Evolutionary conservation across 2,329 filamentous ascomycete species (phyloP).

Genomic region (Fusarium sulawesiense): DNA sequence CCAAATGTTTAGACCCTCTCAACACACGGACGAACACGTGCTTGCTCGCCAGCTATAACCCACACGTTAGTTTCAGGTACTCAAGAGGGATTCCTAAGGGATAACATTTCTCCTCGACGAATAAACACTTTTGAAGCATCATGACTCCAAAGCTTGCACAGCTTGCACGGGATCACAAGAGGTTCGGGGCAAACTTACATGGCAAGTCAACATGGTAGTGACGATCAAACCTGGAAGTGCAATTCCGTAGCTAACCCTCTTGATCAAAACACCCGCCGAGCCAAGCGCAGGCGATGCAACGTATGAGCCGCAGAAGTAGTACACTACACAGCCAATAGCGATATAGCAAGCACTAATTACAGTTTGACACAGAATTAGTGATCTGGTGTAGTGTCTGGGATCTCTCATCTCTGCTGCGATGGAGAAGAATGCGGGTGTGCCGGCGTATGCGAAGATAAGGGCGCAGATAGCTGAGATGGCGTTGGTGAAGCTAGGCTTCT

Average conservation of each 20-base stretch:
- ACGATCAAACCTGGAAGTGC: slow-evolving; percentile 48
- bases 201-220: slow-evolving; percentile 43
- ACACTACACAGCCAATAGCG: slow-evolving; percentile 54
- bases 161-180: neutral
- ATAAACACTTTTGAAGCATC: neutral
- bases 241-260: slow-evolving; percentile 58
- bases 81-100: rapidly evolving
- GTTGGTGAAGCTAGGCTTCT: slow-evolving; percentile 48
- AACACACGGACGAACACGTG: slow-evolving; percentile 38
- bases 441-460: slow-evolving; percentile 54
- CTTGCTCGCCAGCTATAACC: slow-evolving; percentile 25
- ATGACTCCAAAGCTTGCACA: neutral
- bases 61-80: neutral
- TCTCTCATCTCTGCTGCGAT: slow-evolving; percentile 51
- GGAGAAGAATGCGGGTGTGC: slow-evolving; percentile 51
- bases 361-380: slow-evolving; percentile 45
- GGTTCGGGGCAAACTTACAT: slow-evolving; percentile 36
- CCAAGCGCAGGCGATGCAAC: slow-evolving; percentile 61
- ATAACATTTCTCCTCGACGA: neutral
- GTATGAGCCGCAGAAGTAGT: slow-evolving; percentile 60
- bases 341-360: slow-evolving; percentile 50
- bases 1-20: slow-evolving; percentile 48
- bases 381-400: slow-evolving; percentile 46
- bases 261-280: slow-evolving; percentile 55
- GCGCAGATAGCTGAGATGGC: slow-evolving; percentile 49